phyloP scores from a whole-genome alignment of 1,284 basidiomycete species.

The Malassezia vespertilionis region DNA sequence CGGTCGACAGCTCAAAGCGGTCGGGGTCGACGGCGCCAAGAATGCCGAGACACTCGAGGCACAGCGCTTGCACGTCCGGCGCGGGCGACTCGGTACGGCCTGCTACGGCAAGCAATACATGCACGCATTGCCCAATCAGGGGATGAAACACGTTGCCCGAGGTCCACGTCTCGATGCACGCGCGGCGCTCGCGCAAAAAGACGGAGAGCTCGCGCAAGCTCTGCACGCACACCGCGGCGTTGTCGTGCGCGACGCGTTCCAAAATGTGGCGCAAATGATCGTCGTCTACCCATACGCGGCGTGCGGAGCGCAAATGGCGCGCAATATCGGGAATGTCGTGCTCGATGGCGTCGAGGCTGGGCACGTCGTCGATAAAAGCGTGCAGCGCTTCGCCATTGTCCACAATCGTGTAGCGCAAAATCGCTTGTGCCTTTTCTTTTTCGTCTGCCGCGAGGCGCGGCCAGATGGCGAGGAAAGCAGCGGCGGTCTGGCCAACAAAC shows the following conservation, averaged over 20 bases:
- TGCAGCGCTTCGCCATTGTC: slow-evolving; percentile 53
- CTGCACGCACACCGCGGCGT: slow-evolving; percentile 65
- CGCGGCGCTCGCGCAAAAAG: slow-evolving; percentile 27
- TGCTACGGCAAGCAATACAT: slow-evolving; percentile 61
- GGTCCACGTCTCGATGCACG: slow-evolving; percentile 25
- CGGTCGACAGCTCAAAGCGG: slow-evolving; percentile 62
- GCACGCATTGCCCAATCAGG: slow-evolving; percentile 61
- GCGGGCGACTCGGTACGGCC: slow-evolving; percentile 56
- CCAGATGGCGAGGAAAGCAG: slow-evolving; percentile 74
- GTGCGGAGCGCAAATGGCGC: slow-evolving; percentile 26
- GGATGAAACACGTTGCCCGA: slow-evolving; percentile 63
- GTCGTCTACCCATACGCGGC: slow-evolving; percentile 52
- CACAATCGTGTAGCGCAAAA: slow-evolving; percentile 63
- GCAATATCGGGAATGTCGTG: slow-evolving; percentile 41
- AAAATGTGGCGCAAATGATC: slow-evolving; percentile 58
- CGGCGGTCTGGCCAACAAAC: slow-evolving; percentile 76
- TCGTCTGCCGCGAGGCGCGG: slow-evolving; percentile 55
- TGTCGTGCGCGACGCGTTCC: slow-evolving; percentile 67
- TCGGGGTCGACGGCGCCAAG: slow-evolving; percentile 93
- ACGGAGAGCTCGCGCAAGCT: slow-evolving; percentile 66
- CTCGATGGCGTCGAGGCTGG: slow-evolving; percentile 51
- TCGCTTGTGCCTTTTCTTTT: slow-evolving; percentile 55
- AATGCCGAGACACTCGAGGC: slow-evolving; percentile 83
- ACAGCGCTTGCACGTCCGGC: slow-evolving; percentile 53
- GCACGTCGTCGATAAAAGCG: slow-evolving; percentile 55